These are phyloP conservation scores for Leishmania arabica DNA, from an alignment of 208 protist genomes.

Conservation along the genomic window DNA sequence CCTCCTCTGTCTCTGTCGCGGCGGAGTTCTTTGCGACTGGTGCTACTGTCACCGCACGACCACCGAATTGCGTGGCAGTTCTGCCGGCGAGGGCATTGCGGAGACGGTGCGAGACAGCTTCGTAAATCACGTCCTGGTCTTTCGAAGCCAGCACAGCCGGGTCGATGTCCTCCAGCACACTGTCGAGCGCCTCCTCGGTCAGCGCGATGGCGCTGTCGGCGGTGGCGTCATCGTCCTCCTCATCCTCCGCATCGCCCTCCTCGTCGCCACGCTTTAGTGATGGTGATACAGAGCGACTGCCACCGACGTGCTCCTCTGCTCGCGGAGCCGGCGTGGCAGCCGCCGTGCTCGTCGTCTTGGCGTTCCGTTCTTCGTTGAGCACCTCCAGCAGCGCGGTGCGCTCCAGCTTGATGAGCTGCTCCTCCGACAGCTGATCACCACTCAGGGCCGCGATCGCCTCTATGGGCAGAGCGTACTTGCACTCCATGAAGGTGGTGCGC, in stretches of 20 bases:
- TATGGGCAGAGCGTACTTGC: constrained; percentile 67
- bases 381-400: constrained; percentile 84
- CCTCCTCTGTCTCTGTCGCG: background rate
- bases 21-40: background rate
- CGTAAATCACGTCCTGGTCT: constrained; percentile 8
- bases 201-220: constrained; percentile 15
- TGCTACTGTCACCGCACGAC: background rate
- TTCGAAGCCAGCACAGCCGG: constrained; percentile 1
- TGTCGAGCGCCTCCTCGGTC: constrained; percentile 19
- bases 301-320: background rate
- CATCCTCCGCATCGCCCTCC: constrained; percentile 14
- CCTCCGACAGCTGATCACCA: constrained; percentile 73
- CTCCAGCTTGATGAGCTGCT: constrained; percentile 92
- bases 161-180: constrained; percentile 26
- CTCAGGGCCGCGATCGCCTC: constrained; percentile 81
- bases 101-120: constrained; percentile 16
- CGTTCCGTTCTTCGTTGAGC: constrained; percentile 44
- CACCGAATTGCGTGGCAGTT: background rate
- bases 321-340: background rate
- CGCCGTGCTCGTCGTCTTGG: background rate
- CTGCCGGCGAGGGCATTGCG: background rate
- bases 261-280: background rate
- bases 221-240: constrained; percentile 3
- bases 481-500: constrained; percentile 64
- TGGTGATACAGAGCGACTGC: constrained; percentile 6